Evolutionary conservation across 2,329 filamentous ascomycete genomes (phyloP).

Genomic region (Hawksworthiomyces lignivorus): DNA sequence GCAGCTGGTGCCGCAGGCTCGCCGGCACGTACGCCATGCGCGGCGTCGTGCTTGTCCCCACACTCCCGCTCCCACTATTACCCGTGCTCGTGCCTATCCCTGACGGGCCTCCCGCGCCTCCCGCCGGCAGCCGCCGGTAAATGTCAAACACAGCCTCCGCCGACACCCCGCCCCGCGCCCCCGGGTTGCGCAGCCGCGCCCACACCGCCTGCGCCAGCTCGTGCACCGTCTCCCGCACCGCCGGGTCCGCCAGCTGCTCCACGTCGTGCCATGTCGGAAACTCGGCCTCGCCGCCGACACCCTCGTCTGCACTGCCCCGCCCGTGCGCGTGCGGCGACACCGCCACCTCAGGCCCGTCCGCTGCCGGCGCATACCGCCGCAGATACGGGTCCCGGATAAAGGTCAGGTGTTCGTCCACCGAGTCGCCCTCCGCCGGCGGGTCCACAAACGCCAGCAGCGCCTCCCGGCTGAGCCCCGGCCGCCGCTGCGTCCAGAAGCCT

Average conservation of each 20-base stretch:
- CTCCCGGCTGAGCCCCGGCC: constrained; percentile 23
- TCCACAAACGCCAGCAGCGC: constrained; percentile 48
- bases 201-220: constrained; percentile 34
- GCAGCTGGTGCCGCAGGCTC: constrained; percentile 51
- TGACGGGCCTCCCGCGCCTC: no score
- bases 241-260: constrained; percentile 24
- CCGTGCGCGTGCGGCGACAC: constrained; percentile 48
- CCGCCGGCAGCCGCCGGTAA: constrained; percentile 39
- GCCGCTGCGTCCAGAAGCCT: constrained; percentile 5
- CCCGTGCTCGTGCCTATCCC: no score
- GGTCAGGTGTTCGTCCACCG: constrained; percentile 46
- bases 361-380: constrained; percentile 43
- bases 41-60: no score
- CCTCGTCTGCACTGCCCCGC: no score
- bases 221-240: constrained; percentile 27
- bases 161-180: constrained; percentile 27
- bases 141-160: constrained; percentile 39
- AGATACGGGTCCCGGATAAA: constrained; percentile 46
- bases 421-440: constrained; percentile 37
- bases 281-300: no score
- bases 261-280: constrained; percentile 38
- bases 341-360: constrained; percentile 38
- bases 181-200: constrained; percentile 34
- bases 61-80: no score
- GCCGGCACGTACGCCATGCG: constrained; percentile 42